Evolutionary conservation across 306 rosid species (phyloP), one percentile per base, ranked within the genome.

Genomic region (Quercus dentata): DNA sequence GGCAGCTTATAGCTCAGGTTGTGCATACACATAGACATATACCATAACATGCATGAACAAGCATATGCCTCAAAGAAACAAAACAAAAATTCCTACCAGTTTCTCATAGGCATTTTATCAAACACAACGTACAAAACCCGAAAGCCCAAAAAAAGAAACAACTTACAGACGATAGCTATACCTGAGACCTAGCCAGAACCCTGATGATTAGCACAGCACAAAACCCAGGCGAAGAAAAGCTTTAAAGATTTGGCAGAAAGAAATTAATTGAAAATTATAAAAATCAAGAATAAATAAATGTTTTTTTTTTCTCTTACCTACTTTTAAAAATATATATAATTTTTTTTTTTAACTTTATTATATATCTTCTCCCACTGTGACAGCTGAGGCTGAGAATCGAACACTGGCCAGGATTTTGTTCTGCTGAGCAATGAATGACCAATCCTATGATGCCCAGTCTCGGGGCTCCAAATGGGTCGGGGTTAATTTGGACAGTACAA

Each of bases 141-240:
- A 49, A 25, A 30, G 55, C 23, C 15, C 71, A 56, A 17, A 57
- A 44, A 13, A 18, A 4, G 18, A 2, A 46, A n/a, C 17, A 28
- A 28, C 69, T 13, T 15, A 56, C n/a, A 55, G 8, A 28, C 54
- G 9, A 71, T 3, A 49, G 61, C 3, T 28, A 9, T 49, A 6
- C 19, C 82, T 6, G 54, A 46, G 20, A 41, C 71, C 19, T 25
- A 19, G 51, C 58, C 5, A 71, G 77, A 78, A 71, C 72, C 82
- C 77, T 71, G 59, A 71, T 35, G 30, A 14, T 77, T 56, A 69
- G 56, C 20, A 35, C 31, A 4, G 33, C 9, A 19, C 25, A 41
- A 33, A 65, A 31, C 49, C 71, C 71, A 65, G 71, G 49, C 4
- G 71, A 57, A n/a, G 35, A 65, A 5, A 64, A 65, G 18, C 35